These are phyloP conservation scores for Trichoderma aggressivum DNA, from an alignment of 2,329 filamentous ascomycete genomes.

Conservation along the genomic window DNA sequence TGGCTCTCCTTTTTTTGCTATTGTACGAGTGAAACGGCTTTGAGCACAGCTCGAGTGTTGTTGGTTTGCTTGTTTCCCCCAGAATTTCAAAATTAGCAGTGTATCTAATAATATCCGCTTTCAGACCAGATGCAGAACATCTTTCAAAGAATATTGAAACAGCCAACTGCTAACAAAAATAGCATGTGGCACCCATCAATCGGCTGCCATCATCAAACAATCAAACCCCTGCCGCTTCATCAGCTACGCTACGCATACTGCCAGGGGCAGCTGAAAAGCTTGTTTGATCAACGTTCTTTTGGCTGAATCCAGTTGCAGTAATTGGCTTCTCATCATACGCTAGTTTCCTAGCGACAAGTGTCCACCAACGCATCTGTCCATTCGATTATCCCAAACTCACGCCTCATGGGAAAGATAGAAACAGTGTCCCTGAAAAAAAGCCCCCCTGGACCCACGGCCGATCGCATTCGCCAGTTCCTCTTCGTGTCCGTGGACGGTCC, in stretches of 20 bases:
- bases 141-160: neutral
- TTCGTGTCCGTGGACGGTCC: neutral
- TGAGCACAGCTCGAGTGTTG: neutral
- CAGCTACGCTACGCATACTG: neutral
- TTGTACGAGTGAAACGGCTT: neutral
- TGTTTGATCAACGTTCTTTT: constrained; percentile 5
- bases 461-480: neutral
- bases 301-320: neutral
- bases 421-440: neutral
- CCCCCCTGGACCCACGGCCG: constrained; percentile 17
- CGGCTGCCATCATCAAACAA: neutral
- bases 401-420: neutral
- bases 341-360: neutral
- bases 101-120: neutral
- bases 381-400: neutral
- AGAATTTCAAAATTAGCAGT: neutral
- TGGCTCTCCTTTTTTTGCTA: neutral
- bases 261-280: constrained; percentile 13
- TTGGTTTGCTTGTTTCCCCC: neutral
- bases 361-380: neutral
- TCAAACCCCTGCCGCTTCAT: neutral
- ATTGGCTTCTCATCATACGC: neutral
- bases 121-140: neutral
- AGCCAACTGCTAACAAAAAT: neutral
- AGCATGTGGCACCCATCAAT: neutral